phyloP scores from a whole-genome alignment of 2,329 filamentous ascomycete genomes.

The Aspergillus novofumigatus region DNA sequence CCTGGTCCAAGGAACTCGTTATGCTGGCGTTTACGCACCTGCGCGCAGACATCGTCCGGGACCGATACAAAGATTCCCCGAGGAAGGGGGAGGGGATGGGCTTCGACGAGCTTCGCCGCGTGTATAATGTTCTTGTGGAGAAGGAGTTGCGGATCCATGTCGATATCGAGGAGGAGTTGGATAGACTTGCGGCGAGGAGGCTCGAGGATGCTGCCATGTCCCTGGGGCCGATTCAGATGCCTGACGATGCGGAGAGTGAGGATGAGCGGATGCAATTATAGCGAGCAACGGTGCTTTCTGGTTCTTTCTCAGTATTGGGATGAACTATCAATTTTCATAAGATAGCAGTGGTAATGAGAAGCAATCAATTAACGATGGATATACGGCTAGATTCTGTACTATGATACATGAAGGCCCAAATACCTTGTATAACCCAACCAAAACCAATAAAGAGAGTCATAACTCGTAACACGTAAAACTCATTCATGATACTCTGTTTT shows the following conservation, averaged over 20 bases:
- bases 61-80: background rate
- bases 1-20: slow-evolving; percentile 60
- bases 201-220: slow-evolving; percentile 5
- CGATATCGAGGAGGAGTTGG: slow-evolving; percentile 46
- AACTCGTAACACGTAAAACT: slow-evolving; percentile 14
- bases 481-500: background rate
- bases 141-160: slow-evolving; percentile 59
- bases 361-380: slow-evolving; percentile 2
- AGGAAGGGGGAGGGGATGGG: slow-evolving; percentile 28
- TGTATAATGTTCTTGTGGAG: slow-evolving; percentile 56
- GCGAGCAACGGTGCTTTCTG: background rate
- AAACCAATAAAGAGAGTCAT: slow-evolving; percentile 14
- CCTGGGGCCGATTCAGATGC: slow-evolving; percentile 22
- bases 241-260: slow-evolving; percentile 28
- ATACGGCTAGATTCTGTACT: slow-evolving; percentile 1
- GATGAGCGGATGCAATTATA: slow-evolving; percentile 13
- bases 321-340: background rate
- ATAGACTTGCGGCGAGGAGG: slow-evolving; percentile 26
- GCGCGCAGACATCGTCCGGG: slow-evolving; percentile 17
- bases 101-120: slow-evolving; percentile 47
- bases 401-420: background rate
- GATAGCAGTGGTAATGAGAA: slow-evolving; percentile 3
- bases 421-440: background rate
- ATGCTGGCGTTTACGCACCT: slow-evolving; percentile 53
- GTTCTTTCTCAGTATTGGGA: no score